These are phyloP conservation scores for Teunomyces kruisii DNA, from an alignment of 805 yeast species.

Conservation along the genomic window DNA sequence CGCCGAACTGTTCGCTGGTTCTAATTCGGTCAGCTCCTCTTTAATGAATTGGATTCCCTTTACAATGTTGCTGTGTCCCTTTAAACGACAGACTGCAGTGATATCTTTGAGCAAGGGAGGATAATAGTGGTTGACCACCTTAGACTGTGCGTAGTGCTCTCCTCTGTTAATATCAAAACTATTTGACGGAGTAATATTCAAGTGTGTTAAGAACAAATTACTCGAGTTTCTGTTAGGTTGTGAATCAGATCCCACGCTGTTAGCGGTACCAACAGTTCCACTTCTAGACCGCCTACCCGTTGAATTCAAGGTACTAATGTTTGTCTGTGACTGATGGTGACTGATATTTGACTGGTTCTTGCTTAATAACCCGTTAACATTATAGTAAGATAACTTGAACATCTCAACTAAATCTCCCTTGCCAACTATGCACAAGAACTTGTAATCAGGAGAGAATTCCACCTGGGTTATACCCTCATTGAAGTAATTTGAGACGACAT, in stretches of 20 bases:
- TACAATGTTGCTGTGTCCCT: constrained; percentile 41
- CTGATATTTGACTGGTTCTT: constrained; percentile 6
- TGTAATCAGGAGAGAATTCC: constrained; percentile 48
- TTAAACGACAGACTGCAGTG: constrained; percentile 34
- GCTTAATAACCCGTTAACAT: constrained; percentile 34
- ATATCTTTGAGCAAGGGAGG: constrained; percentile 41
- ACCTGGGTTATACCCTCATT: constrained; percentile 58
- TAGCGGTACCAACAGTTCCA: constrained; percentile 39
- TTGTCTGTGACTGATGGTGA: constrained; percentile 10
- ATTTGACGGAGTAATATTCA: constrained; percentile 21
- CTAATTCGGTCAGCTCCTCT: constrained; percentile 3
- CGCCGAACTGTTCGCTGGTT: constrained; percentile 9
- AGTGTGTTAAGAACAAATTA: constrained; percentile 20
- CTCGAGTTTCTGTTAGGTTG: constrained; percentile 9
- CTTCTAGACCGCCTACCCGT: constrained; percentile 37
- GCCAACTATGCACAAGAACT: constrained; percentile 47
- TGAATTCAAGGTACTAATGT: constrained; percentile 6
- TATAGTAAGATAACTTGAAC: constrained; percentile 41
- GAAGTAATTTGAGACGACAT: constrained; percentile 61
- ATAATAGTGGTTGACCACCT: neutral
- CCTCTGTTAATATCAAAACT: constrained; percentile 20
- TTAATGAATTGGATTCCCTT: constrained; percentile 26
- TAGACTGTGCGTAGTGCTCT: constrained; percentile 8
- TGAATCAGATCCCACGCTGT: constrained; percentile 23
- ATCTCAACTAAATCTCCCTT: constrained; percentile 53